Evolutionary conservation across 306 rosid species (phyloP), one percentile per base, ranked within the genome.

Genomic region (Nissolia schottii): DNA sequence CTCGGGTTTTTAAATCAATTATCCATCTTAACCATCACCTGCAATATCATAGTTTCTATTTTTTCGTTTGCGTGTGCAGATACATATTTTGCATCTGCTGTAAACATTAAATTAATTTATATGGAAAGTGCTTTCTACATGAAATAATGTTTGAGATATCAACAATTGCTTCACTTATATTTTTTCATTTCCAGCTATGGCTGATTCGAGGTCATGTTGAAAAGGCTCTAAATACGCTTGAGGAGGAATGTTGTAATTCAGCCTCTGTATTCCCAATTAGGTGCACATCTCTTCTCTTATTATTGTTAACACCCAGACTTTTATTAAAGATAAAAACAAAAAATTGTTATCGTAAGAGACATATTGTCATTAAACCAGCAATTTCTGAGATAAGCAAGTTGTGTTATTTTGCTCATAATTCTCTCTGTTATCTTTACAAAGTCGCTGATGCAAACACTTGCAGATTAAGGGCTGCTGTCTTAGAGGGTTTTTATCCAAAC

Each of bases 151-250:
- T 45, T 49, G 61, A 41, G 70, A 43, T 53, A 35, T 49, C 40
- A 53, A 24, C 54, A 53, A 62, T 31, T 32, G 37, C 10, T 66
- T 64, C 55, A 49, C 48, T n/a, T 79, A 55, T 13, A 67, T 75
- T 54, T 22, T 80, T 66, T 15, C 51, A 45, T 37, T 64, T 34
- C 58, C 80, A 90, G 97, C 72, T 91, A 75, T 76, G 87, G 85
- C 82, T 89, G 76, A 84, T 93, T 24, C 87, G 89, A 68, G 96
- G 96, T 83, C 85, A 67, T 76, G 83, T 90, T 61, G 82, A 85
- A 9, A 77, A 85, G 70, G 98, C 87, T 66, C 72, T 90, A 12
- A 60, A 78, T 41, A 78, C 34, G 59, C 82, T 91, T 25, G 86
- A 89, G 74, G 53, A 81, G 29, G 79, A 86, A 15, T 84, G 96